Conservation (phyloP, 2,329 filamentous ascomycete species). For the Cladosporium colombiae region DNA sequence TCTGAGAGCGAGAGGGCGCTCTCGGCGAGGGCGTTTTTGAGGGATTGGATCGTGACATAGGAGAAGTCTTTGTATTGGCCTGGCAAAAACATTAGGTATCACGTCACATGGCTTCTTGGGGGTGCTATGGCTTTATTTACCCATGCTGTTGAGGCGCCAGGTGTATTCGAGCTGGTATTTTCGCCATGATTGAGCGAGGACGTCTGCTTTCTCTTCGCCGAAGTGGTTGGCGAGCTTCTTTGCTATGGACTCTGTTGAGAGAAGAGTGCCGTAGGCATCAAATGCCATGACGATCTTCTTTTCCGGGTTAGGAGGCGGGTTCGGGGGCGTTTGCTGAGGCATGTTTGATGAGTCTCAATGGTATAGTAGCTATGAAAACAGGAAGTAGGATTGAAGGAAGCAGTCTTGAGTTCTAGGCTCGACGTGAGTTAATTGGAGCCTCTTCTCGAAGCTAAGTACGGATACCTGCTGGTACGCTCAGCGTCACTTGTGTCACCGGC, state of each 20-base stretch:
- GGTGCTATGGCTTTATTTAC: slow-evolving; percentile 46
- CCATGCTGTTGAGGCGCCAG: slow-evolving; percentile 75
- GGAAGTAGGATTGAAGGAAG: neutral
- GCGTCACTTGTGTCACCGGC: slow-evolving; percentile 4
- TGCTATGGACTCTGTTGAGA: slow-evolving; percentile 70
- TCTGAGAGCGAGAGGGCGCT: slow-evolving; percentile 48
- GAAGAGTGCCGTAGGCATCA: slow-evolving; percentile 73
- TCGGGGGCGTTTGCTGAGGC: slow-evolving; percentile 1
- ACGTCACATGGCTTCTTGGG: too few relatives aligned
- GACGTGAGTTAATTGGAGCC: neutral
- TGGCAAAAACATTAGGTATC: too few relatives aligned
- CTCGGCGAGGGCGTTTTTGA: slow-evolving; percentile 66
- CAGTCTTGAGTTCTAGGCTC: neutral
- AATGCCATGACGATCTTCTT: slow-evolving; percentile 56
- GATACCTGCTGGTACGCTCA: neutral
- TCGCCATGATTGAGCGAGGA: slow-evolving; percentile 64
- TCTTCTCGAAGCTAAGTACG: neutral
- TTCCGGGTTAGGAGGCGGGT: neutral
- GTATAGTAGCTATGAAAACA: too few relatives aligned
- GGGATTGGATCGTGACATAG: slow-evolving; percentile 62
- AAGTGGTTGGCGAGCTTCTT: slow-evolving; percentile 59
- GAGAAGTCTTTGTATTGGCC: slow-evolving; percentile 62
- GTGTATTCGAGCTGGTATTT: slow-evolving; percentile 76
- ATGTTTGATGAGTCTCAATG: neutral
- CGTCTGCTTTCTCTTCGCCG: slow-evolving; percentile 57